Percentiles rank a stretch among this genome's conserved stretches.
Evolutionary conservation across 106 monocot species (phyloP).

Genomic region (Dioscorea zingiberensis): DNA sequence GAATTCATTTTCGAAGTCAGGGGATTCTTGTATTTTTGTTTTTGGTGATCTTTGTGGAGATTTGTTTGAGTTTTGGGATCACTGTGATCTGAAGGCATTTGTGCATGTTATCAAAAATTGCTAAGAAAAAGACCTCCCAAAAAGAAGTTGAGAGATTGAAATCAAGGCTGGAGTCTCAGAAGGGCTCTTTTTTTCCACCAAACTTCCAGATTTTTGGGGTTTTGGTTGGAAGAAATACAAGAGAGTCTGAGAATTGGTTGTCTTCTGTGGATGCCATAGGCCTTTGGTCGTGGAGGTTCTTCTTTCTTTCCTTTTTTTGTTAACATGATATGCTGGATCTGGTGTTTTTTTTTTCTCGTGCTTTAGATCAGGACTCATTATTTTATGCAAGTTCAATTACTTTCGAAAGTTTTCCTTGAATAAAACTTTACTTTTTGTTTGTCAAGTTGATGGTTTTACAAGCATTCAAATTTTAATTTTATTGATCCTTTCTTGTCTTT

Average conservation of each 20-base stretch:
- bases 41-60: too few species aligned
- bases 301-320: background rate
- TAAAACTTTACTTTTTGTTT: too few species aligned
- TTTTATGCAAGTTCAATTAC: too few species aligned
- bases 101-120: background rate
- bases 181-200: slow-evolving; percentile 34
- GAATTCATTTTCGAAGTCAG: too few species aligned
- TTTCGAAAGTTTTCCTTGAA: too few species aligned
- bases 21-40: too few species aligned
- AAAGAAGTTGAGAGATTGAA: slow-evolving; percentile 1
- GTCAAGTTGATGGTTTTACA: too few species aligned
- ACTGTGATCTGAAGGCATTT: background rate
- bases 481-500: too few species aligned
- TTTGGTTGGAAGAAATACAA: slow-evolving; percentile 34
- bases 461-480: too few species aligned
- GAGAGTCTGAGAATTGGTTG: slow-evolving; percentile 71
- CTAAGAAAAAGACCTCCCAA: slow-evolving; percentile 15
- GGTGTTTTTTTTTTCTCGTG: background rate
- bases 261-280: slow-evolving; percentile 46
- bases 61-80: too few species aligned
- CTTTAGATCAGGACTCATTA: too few species aligned
- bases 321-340: slow-evolving; percentile 1
- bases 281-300: slow-evolving; percentile 60
- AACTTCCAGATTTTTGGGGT: slow-evolving; percentile 1
- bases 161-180: slow-evolving; percentile 79